A percentile compares a stretch with the other conserved stretches of the same genome.
phyloP scores from a whole-genome alignment of 2,329 filamentous ascomycete genomes.

The Lecanoromycetidae sp. region DNA sequence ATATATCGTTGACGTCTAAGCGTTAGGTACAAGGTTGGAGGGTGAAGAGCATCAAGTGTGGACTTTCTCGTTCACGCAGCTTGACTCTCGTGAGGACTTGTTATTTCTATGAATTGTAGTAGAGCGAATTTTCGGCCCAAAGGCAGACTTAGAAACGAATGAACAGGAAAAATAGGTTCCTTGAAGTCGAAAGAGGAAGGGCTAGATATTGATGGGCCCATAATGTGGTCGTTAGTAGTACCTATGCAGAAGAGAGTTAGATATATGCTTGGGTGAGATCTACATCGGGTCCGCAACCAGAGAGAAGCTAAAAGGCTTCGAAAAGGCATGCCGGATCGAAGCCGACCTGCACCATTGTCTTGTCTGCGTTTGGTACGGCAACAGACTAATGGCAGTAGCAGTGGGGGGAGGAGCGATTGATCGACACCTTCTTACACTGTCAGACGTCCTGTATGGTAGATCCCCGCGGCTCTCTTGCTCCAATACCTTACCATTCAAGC shows the following conservation, averaged over 20 bases:
- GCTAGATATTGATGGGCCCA: conserved; percentile 1
- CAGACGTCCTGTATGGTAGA: no score
- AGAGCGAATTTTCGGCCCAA: no score
- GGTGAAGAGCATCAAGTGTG: not conserved
- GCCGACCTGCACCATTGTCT: conserved; percentile 2
- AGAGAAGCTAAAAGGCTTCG: not conserved
- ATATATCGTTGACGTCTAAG: conserved; percentile 4
- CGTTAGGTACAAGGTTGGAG: not conserved
- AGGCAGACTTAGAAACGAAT: no score
- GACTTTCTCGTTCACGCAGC: no score
- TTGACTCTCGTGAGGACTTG: no score
- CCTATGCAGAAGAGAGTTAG: not conserved
- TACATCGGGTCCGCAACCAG: conserved; percentile 5
- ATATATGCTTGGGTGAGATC: conserved; percentile 8
- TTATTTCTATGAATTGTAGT: no score
- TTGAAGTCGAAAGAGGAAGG: conserved; percentile 2
- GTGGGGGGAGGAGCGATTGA: not conserved
- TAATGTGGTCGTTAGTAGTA: no score
- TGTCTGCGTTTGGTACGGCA: not conserved
- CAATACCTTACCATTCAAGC: no score
- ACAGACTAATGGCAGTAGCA: no score
- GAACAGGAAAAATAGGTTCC: not conserved
- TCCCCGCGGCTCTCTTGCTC: no score
- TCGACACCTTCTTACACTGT: conserved; percentile 1
- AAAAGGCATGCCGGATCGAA: conserved; percentile 12